A percentile compares a stretch with the other conserved stretches of the same genome.
Conservation (phyloP, 768 basidiomycete species). For the Rickenella mellea region DNA sequence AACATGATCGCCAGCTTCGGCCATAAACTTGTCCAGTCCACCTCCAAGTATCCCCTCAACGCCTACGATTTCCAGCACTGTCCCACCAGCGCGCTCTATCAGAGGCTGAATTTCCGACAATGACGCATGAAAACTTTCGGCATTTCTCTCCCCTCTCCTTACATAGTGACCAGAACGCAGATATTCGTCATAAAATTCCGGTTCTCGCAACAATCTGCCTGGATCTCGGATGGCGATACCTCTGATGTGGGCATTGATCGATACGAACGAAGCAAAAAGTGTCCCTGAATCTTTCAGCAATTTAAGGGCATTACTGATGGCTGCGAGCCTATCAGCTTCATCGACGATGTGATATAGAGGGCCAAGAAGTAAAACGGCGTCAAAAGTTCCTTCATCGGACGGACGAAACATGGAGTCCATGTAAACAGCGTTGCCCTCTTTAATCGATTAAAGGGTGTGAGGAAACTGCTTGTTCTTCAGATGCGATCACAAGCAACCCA, state of each 20-base stretch:
- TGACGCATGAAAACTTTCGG: not conserved
- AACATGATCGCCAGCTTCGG: not conserved
- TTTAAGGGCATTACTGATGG: slow-evolving; percentile 7
- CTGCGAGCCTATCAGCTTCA: slow-evolving; percentile 5
- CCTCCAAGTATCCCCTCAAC: slow-evolving; percentile 10
- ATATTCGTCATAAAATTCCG: slow-evolving; percentile 10
- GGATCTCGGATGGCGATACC: slow-evolving; percentile 10
- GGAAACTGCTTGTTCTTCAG: not conserved
- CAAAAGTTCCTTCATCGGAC: slow-evolving; percentile 8
- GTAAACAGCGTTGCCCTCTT: not conserved
- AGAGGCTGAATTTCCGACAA: slow-evolving; percentile 1
- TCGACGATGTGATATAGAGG: slow-evolving; percentile 13
- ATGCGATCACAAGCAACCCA: slow-evolving; percentile 7
- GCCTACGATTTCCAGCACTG: slow-evolving; percentile 9
- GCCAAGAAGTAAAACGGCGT: slow-evolving; percentile 13
- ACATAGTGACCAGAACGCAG: slow-evolving; percentile 5
- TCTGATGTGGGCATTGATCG: slow-evolving; percentile 11
- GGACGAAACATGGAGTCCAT: not conserved
- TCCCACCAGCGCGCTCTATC: slow-evolving; percentile 1
- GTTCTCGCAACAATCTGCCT: slow-evolving; percentile 3
- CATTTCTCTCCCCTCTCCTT: not conserved
- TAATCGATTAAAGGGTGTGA: not conserved
- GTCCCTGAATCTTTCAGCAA: slow-evolving; percentile 8
- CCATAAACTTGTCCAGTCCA: slow-evolving; percentile 6
- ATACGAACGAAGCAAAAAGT: slow-evolving; percentile 11